Base-by-base conservation (phyloP, 208 protist species). In the Leishmania arabica region DNA sequence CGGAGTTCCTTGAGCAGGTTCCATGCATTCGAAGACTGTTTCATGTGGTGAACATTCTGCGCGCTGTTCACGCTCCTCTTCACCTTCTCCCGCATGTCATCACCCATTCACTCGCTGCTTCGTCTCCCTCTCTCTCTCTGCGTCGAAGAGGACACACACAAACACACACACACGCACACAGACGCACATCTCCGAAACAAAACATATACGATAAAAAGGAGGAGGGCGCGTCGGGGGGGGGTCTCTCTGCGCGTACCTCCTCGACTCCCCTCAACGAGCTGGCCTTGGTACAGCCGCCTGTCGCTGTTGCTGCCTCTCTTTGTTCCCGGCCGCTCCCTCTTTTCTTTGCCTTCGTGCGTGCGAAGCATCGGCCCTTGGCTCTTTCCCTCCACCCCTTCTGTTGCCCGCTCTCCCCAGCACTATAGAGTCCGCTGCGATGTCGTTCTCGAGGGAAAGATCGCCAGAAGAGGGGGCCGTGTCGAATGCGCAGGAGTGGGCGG, bases 401-500 rank as follows among this genome's bases (percentile, higher is more conserved):
- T 73, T 21, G 42, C 68, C 27, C 27, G 31, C 68, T 31, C 42
- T 21, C 21, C 31, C 31, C 68, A 73, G 19, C 21, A 17, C 45
- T 53, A 34, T 5, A 49, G 42, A 9, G 40, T 21, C 27, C 51
- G 47, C 51, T 40, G 49, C 21, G 71, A 78, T 78, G 75, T 71
- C 64, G 45, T n/a, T 76, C 27, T 42, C 77, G 65, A 77, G 51
- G 68, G 27, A 40, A 21, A 45, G 77, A 37, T 7, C 42, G 11
- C 75, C 54, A 27, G 81, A 82, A 13, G 65, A 70, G n/a, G 54
- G 49, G 37, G 54, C 19, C 8, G 60, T 37, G 15, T 42, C 64
- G n/a, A 71, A 53, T n/a, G 78, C 81, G 47, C 77, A 86, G 60
- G 80, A 83, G 76, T 97, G 93, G 93, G 75, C 56, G 51, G 77